Evolutionary conservation across 106 monocot genomes (phyloP).

Genomic region (Apostasia ramifera): DNA sequence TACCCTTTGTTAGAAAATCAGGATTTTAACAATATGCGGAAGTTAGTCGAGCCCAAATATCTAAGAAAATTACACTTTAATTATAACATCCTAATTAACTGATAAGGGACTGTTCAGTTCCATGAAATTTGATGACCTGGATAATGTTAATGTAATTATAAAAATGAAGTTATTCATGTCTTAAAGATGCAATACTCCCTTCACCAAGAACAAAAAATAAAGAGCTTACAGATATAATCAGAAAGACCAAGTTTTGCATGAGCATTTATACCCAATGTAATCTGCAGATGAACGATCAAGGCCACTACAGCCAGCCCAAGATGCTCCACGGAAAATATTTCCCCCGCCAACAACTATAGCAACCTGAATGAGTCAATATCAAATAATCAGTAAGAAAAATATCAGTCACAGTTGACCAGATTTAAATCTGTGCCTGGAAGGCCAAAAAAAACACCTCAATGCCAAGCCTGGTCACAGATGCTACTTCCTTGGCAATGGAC

Average conservation of each 20-base stretch:
- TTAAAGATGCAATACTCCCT: background rate
- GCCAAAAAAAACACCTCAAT: conserved; percentile 53
- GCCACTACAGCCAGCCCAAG: conserved; percentile 92
- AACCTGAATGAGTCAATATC: conserved; percentile 33
- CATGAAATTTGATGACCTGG: too few species aligned
- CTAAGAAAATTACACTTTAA: too few species aligned
- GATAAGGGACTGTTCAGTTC: too few species aligned
- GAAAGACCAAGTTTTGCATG: background rate
- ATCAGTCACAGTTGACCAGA: background rate
- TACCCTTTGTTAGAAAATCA: too few species aligned
- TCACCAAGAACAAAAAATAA: background rate
- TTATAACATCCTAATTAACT: too few species aligned
- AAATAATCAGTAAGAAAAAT: background rate
- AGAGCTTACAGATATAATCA: background rate
- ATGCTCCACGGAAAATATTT: conserved; percentile 93
- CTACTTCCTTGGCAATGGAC: conserved; percentile 95
- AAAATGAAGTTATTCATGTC: background rate
- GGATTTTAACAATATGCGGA: too few species aligned
- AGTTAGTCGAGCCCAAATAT: too few species aligned
- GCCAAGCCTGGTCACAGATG: conserved; percentile 79
- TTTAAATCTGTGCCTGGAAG: background rate
- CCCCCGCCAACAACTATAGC: conserved; percentile 98
- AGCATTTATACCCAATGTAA: conserved; percentile 76
- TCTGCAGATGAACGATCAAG: conserved; percentile 98
- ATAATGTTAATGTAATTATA: background rate